phyloP scores from a whole-genome alignment of 1,284 basidiomycete genomes.

The Exobasidium rhododendri region DNA sequence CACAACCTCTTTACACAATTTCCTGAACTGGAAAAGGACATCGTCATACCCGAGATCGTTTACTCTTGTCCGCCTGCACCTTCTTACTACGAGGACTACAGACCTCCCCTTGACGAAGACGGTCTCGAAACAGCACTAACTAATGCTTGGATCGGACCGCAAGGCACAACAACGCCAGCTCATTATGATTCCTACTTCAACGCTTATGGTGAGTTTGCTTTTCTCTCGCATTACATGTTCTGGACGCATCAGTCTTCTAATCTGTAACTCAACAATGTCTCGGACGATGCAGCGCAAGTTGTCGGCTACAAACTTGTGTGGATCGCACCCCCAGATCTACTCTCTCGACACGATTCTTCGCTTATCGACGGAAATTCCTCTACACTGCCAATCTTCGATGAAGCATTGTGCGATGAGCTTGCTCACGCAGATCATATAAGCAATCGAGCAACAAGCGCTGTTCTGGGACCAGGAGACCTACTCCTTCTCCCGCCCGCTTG shows the following conservation, averaged over 20 bases:
- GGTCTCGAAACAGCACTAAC: slow-evolving; percentile 64
- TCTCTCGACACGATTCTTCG: not conserved
- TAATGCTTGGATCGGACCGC: slow-evolving; percentile 86
- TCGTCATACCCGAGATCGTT: slow-evolving; percentile 79
- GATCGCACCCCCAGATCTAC: slow-evolving; percentile 68
- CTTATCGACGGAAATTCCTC: not conserved
- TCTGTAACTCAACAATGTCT: too few species aligned
- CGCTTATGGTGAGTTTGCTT: slow-evolving; percentile 74
- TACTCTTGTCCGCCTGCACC: slow-evolving; percentile 66
- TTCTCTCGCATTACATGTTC: too few species aligned
- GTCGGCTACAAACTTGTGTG: slow-evolving; percentile 86
- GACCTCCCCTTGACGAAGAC: slow-evolving; percentile 62
- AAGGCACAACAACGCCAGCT: slow-evolving; percentile 74
- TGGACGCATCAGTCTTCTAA: too few species aligned
- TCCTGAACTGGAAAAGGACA: slow-evolving; percentile 70
- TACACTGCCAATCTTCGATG: slow-evolving; percentile 13
- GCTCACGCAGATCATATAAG: slow-evolving; percentile 17
- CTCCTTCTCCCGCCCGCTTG: slow-evolving; percentile 41
- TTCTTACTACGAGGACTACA: slow-evolving; percentile 60
- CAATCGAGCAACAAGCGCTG: slow-evolving; percentile 17
- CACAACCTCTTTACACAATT: slow-evolving; percentile 82
- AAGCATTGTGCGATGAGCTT: not conserved
- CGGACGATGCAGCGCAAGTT: slow-evolving; percentile 78
- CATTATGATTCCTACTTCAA: slow-evolving; percentile 97
- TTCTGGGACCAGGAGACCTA: slow-evolving; percentile 35